phyloP scores from a whole-genome alignment of 306 rosid species.

The Macrotyloma uniflorum region DNA sequence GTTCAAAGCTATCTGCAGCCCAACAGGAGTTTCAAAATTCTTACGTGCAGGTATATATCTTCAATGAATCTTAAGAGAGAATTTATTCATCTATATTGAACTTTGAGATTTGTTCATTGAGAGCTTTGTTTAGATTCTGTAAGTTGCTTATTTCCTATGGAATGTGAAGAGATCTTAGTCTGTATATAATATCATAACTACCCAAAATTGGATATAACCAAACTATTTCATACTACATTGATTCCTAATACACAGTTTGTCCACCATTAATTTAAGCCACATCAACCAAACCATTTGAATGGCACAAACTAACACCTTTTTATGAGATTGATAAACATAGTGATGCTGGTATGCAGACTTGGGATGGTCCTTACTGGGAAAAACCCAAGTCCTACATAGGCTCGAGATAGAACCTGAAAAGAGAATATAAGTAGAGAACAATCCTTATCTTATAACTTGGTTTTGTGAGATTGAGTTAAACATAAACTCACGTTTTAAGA shows the following conservation, averaged over 20 bases:
- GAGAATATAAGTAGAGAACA: too few species aligned
- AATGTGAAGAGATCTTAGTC: conserved; percentile 16
- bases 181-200: conserved; percentile 2
- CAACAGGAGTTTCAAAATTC: conserved; percentile 78
- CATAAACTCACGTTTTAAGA: too few species aligned
- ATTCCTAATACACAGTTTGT: background rate
- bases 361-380: background rate
- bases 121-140: conserved; percentile 6
- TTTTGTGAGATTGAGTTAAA: too few species aligned
- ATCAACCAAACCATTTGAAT: conserved; percentile 16
- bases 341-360: background rate
- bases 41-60: conserved; percentile 63
- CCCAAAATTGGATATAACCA: conserved; percentile 33
- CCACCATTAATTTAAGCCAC: conserved; percentile 12
- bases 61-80: conserved; percentile 24
- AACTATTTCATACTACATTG: conserved; percentile 14
- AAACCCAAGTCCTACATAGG: too few species aligned
- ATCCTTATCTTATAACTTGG: too few species aligned
- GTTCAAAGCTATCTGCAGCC: conserved; percentile 67
- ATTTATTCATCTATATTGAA: conserved; percentile 4
- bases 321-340: background rate
- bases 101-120: background rate
- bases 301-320: conserved; percentile 14
- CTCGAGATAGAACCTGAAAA: too few species aligned
- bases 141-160: conserved; percentile 3